A percentile compares a stretch with the other conserved stretches of the same genome.
phyloP scores from a whole-genome alignment of 2,329 filamentous ascomycete genomes.

The Fusarium compactum region DNA sequence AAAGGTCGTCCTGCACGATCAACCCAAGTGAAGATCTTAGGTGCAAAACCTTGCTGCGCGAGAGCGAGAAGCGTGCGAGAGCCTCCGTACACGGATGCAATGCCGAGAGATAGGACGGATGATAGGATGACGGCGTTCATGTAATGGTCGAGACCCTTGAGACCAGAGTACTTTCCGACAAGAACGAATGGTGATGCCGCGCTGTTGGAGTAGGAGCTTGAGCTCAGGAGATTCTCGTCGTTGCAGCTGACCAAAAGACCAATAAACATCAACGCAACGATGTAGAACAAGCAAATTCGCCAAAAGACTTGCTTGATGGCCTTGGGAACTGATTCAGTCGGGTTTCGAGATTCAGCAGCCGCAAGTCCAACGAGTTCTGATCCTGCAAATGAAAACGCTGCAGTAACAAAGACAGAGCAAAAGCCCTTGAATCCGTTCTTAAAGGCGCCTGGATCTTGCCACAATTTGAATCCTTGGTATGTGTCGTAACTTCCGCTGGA shows the following conservation, averaged over 20 bases:
- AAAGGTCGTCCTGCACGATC: conserved; percentile 66
- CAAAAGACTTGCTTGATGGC: conserved; percentile 80
- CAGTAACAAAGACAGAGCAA: conserved; percentile 76
- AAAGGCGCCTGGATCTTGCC: conserved; percentile 62
- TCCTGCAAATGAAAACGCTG: conserved; percentile 76
- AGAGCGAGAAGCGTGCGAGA: conserved; percentile 67
- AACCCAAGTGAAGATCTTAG: conserved; percentile 65
- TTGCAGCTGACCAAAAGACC: conserved; percentile 59
- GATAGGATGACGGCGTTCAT: conserved; percentile 68
- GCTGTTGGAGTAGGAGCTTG: conserved; percentile 33
- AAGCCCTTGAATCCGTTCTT: conserved; percentile 79
- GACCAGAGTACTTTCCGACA: conserved; percentile 61
- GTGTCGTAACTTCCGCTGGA: conserved; percentile 57
- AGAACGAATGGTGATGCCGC: conserved; percentile 63
- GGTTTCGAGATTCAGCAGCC: conserved; percentile 75
- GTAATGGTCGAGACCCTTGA: conserved; percentile 62
- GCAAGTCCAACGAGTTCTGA: conserved; percentile 78
- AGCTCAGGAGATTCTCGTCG: conserved; percentile 57
- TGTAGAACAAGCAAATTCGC: conserved; percentile 64
- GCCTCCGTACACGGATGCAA: conserved; percentile 66
- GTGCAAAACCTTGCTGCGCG: conserved; percentile 66
- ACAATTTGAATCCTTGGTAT: conserved; percentile 57
- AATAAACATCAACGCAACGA: conserved; percentile 62
- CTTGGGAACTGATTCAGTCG: conserved; percentile 77
- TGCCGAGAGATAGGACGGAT: conserved; percentile 66